These are phyloP conservation scores for Microthyrium microscopicum DNA, from an alignment of 2,329 filamentous ascomycete genomes.

Conservation along the genomic window DNA sequence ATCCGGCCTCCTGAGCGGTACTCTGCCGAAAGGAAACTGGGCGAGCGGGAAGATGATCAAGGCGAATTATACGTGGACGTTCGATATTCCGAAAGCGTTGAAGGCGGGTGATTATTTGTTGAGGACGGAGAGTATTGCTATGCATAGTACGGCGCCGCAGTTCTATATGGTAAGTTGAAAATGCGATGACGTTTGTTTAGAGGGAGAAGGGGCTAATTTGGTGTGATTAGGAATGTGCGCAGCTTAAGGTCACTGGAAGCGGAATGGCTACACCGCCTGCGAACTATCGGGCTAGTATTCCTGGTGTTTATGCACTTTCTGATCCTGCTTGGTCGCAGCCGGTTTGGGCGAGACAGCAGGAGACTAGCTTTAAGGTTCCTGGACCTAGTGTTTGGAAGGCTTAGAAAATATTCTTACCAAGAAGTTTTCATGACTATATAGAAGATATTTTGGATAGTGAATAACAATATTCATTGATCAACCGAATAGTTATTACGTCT, in stretches of 20 bases:
- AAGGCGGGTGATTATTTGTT: constrained; percentile 16
- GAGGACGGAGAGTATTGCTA: constrained; percentile 8
- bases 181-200: neutral
- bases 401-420: no score
- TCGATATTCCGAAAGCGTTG: constrained; percentile 16
- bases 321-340: constrained; percentile 6
- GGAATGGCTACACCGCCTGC: constrained; percentile 17
- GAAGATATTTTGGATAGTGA: no score
- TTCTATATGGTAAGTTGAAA: constrained; percentile 13
- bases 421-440: no score
- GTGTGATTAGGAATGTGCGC: constrained; percentile 36
- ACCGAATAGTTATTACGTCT: no score
- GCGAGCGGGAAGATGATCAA: constrained; percentile 19
- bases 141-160: neutral
- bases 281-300: constrained; percentile 10
- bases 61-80: constrained; percentile 18
- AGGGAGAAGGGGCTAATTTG: constrained; percentile 13
- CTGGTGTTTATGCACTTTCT: constrained; percentile 13
- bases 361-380: constrained; percentile 10
- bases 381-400: constrained; percentile 11
- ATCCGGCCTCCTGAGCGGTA: constrained; percentile 1
- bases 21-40: constrained; percentile 12
- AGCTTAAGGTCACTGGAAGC: constrained; percentile 30
- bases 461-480: no score
- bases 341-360: neutral